These are phyloP conservation scores for Phytomonas serpens DNA, from an alignment of 208 protist genomes.

Conservation along the genomic window DNA sequence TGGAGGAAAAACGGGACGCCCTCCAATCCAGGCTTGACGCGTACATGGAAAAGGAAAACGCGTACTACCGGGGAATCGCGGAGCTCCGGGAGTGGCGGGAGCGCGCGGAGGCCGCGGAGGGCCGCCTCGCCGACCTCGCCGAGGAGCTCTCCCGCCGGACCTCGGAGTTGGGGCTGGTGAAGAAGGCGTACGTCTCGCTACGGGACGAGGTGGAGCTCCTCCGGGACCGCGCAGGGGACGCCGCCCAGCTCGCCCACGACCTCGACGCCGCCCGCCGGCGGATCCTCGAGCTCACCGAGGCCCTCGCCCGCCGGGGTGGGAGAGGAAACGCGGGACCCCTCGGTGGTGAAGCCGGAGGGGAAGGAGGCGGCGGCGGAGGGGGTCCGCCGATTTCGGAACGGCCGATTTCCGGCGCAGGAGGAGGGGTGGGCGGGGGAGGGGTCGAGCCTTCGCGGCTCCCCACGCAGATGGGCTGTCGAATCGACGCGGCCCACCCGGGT, in stretches of 20 bases:
- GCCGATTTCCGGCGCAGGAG: background rate
- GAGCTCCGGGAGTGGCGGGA: slow-evolving; percentile 24
- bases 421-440: no score
- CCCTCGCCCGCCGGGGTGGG: slow-evolving; percentile 2
- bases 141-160: slow-evolving; percentile 32
- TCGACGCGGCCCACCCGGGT: slow-evolving; percentile 35
- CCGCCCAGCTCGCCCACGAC: slow-evolving; percentile 27
- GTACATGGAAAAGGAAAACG: slow-evolving; percentile 35
- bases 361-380: background rate
- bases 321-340: background rate
- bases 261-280: slow-evolving; percentile 17
- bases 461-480: background rate
- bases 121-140: slow-evolving; percentile 8
- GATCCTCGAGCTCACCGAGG: slow-evolving; percentile 8
- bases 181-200: slow-evolving; percentile 54
- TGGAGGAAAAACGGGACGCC: slow-evolving; percentile 31
- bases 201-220: slow-evolving; percentile 45
- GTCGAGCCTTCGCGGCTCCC: background rate
- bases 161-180: slow-evolving; percentile 39
- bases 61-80: slow-evolving; percentile 38
- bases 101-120: slow-evolving; percentile 16
- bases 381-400: background rate
- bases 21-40: slow-evolving; percentile 37
- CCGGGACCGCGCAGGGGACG: slow-evolving; percentile 28
- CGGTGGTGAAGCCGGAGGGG: background rate